phyloP scores from a whole-genome alignment of 108 stramenopile genomes.

The Schizochytrium sp. region DNA sequence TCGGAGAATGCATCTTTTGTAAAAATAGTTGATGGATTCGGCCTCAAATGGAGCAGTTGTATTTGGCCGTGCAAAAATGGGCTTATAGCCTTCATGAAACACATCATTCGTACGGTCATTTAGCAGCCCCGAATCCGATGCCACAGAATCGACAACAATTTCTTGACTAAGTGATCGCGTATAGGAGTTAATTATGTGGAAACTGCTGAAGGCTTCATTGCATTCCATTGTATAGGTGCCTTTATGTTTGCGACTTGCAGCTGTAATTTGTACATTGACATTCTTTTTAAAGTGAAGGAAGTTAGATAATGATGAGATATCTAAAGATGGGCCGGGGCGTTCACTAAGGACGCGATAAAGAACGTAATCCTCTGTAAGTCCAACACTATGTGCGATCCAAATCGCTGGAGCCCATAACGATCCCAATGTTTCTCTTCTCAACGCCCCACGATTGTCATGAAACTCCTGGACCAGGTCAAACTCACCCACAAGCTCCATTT shows the following conservation, averaged over 20 bases:
- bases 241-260: neutral
- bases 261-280: neutral
- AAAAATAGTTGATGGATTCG: neutral
- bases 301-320: neutral
- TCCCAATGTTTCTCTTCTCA: neutral
- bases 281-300: neutral
- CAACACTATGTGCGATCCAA: slow-evolving; percentile 34
- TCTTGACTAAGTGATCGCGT: neutral
- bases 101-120: slow-evolving; percentile 54
- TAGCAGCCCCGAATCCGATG: slow-evolving; percentile 15
- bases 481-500: neutral
- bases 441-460: neutral
- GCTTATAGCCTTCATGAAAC: slow-evolving; percentile 33
- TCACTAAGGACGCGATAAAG: slow-evolving; percentile 31
- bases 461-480: neutral
- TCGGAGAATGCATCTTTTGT: slow-evolving; percentile 31
- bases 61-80: slow-evolving; percentile 7
- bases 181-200: slow-evolving; percentile 41
- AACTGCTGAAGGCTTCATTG: slow-evolving; percentile 53
- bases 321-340: neutral
- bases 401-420: slow-evolving; percentile 16
- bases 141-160: slow-evolving; percentile 31
- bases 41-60: neutral
- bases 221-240: slow-evolving; percentile 6
- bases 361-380: slow-evolving; percentile 31